These are phyloP conservation scores for Leucoagaricus sp. DNA, from an alignment of 1,284 basidiomycete genomes.

Conservation along the genomic window DNA sequence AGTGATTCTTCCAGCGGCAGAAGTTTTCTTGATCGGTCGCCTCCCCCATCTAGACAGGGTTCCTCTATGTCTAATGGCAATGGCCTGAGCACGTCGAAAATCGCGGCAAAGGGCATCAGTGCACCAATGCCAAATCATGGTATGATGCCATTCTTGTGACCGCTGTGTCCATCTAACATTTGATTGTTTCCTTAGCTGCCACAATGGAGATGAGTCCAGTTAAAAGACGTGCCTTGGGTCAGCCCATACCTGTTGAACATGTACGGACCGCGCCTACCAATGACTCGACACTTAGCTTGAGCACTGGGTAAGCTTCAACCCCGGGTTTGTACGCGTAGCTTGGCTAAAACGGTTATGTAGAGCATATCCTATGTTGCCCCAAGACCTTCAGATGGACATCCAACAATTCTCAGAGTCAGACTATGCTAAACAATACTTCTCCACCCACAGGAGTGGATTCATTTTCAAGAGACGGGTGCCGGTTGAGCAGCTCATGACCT, in stretches of 20 bases:
- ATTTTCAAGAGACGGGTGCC: constrained; percentile 81
- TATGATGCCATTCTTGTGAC: constrained; percentile 29
- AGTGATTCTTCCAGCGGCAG: constrained; percentile 28
- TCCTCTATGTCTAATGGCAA: constrained; percentile 40
- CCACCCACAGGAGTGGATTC: constrained; percentile 83
- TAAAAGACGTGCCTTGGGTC: constrained; percentile 58
- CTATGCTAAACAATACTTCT: constrained; percentile 85
- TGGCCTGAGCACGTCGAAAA: constrained; percentile 35
- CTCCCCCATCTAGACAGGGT: constrained; percentile 44
- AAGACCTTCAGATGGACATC: constrained; percentile 79
- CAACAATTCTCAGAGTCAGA: constrained; percentile 83
- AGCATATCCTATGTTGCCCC: constrained; percentile 70
- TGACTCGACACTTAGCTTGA: constrained; percentile 47
- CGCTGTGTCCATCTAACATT: constrained; percentile 9
- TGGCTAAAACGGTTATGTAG: constrained; percentile 32
- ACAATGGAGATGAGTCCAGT: constrained; percentile 73
- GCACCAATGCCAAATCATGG: constrained; percentile 65
- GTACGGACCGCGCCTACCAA: constrained; percentile 27
- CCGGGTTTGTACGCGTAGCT: background rate
- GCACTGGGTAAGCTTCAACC: constrained; percentile 56
- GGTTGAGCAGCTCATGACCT: constrained; percentile 83
- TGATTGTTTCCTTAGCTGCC: constrained; percentile 49
- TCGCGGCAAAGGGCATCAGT: constrained; percentile 60
- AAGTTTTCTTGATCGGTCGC: constrained; percentile 32
- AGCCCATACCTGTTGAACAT: constrained; percentile 66